Base-by-base conservation (phyloP, 75 land plant species). In the Adiantum capillusveneris region DNA sequence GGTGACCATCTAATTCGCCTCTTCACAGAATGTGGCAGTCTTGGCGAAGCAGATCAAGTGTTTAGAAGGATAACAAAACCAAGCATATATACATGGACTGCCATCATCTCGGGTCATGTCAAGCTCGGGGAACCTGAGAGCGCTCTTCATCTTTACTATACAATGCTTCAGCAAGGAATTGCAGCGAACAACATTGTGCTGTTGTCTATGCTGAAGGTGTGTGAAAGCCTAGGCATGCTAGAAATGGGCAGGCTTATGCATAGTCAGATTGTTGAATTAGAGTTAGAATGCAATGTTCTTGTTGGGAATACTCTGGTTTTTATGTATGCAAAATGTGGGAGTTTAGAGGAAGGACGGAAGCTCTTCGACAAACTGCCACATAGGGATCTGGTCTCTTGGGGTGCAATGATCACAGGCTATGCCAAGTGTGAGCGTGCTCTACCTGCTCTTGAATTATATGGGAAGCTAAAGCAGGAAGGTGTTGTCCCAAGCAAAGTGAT, bases 21-120 rank as follows among this genome's bases (percentile, higher is more conserved):
- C 31, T 79, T 75, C 30, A 60, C 67, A 26, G 24, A 51, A 18
- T 75, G 79, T 64, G 78, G 79, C 11, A 65, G 63, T 29, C 2
- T 75, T 25, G 14, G 19, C 0, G 59, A 56, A 24, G 72, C 82
- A 1, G 49, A 19, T 11, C 56, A 39, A 2, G 59, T 79, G 11
- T 71, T 79, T 34, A 59, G 56, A 16, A 53, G 53, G 29, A 60
- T 56, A 1, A 41, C 6, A 11, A 60, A 29, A 11, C 82, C 82
- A 24, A 67, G 44, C 62, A 59, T 67, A 25, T 79, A 66, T 27
- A 50, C 61, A 14, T 71, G 73, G 53, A 75, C 66, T 49, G 77
- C 71, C 65, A 59, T 79, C 50, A 60, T 79, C 34, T 64, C 62
- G 13, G 71, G 64, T 1, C 56, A 29, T 28, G 68, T 74, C 11